Evolutionary conservation across 441 rosid species (phyloP), one percentile per base, ranked within the genome.

Genomic region (Populus hybrid): DNA sequence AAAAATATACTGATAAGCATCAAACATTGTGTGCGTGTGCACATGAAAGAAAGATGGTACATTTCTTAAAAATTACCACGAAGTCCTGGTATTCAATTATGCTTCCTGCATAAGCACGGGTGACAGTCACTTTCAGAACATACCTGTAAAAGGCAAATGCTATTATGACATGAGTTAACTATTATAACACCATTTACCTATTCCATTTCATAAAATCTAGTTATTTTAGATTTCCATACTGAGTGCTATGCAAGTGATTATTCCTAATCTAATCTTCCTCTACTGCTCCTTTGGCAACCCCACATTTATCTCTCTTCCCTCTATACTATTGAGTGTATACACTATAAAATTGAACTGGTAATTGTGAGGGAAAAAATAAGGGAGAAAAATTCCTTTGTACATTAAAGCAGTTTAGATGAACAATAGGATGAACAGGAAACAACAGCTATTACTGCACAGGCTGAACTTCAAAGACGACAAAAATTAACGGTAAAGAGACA

Each of bases 31-130:
- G 53, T 23, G 24, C 11, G 4, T 26, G 11, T 18, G 16, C n/a
- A 6, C 64, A 70, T 14, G 63, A 71, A 18, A 53, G 19, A 46
- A 59, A 71, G 23, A 1, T 18, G 21, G 4, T 57, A 6, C 6
- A 0, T 57, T 19, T 19, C 4, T 57, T 19, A 75, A 66, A 76
- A 59, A 42, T 83, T 94, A 96, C 99, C 92, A 90, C 82, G 80
- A 96, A 92, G 79, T 96, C 97, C 78, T 93, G 98, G 77, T 85
- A 87, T 83, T 94, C 95, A 79, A 94, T 89, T 64, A 96, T 91
- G 88, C 95, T 91, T 79, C 97, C 93, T 42, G 91, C 90, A 79
- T 92, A 92, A 74, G 91, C 94, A 75, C 97, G 97, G 75, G 86
- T 86, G 59, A 96, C 79, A 40, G 98, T 94, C 79, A 93, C 96